A percentile compares a stretch with the other conserved stretches of the same genome.
phyloP scores from a whole-genome alignment of 371 early-diverging fungal species.

The Umbelopsis sp. region DNA sequence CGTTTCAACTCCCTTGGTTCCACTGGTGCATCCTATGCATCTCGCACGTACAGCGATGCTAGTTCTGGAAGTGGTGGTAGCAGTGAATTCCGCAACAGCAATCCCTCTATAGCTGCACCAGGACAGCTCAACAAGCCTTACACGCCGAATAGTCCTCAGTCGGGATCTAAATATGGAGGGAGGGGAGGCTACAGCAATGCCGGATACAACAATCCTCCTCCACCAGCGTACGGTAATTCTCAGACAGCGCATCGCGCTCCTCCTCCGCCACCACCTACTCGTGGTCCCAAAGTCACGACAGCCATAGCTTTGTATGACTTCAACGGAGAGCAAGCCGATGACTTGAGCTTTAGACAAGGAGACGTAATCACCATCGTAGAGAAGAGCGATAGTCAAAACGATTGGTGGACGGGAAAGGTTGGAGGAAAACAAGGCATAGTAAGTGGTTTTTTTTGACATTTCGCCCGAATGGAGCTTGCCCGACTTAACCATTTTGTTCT shows the following conservation, averaged over 20 bases:
- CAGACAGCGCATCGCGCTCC: conserved; percentile 20
- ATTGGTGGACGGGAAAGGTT: conserved; percentile 83
- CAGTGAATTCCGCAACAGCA: neutral
- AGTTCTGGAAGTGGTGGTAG: conserved; percentile 4
- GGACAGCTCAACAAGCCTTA: neutral
- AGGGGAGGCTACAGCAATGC: neutral
- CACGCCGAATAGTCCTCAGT: neutral
- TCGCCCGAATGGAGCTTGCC: neutral
- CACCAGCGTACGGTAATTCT: neutral
- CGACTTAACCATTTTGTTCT: neutral
- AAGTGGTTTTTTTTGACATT: conserved; percentile 24
- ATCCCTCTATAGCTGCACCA: conserved; percentile 8
- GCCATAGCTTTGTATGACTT: conserved; percentile 77
- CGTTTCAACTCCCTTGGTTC: conserved; percentile 26
- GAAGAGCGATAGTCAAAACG: conserved; percentile 66
- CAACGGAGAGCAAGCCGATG: conserved; percentile 68
- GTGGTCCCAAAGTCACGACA: conserved; percentile 44
- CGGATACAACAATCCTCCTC: neutral
- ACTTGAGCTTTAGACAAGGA: conserved; percentile 73
- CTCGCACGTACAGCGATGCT: conserved; percentile 14
- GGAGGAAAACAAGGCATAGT: conserved; percentile 67
- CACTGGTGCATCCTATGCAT: conserved; percentile 14
- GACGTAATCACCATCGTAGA: conserved; percentile 73
- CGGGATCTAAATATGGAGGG: neutral
- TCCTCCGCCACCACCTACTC: conserved; percentile 42